phyloP scores from a whole-genome alignment of 768 basidiomycete species.

The Austroboletus eburneus region DNA sequence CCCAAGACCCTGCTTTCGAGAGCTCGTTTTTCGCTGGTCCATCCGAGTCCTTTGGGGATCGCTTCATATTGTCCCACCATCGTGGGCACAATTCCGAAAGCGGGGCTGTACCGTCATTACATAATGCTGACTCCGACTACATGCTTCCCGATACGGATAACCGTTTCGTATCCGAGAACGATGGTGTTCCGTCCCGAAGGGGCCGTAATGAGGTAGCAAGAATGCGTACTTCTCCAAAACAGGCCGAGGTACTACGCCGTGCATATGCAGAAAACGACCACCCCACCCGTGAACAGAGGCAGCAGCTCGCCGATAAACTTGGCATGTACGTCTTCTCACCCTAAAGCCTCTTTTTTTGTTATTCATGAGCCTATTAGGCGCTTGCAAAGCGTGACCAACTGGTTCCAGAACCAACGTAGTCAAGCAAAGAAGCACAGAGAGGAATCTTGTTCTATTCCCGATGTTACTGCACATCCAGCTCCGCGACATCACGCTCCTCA shows the following conservation, averaged over 20 bases:
- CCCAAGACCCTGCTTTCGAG: constrained; percentile 22
- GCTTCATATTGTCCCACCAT: constrained; percentile 31
- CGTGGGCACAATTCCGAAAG: constrained; percentile 27
- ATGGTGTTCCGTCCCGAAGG: constrained; percentile 30
- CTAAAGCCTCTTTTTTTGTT: constrained; percentile 10
- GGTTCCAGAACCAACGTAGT: constrained; percentile 86
- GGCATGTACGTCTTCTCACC: constrained; percentile 59
- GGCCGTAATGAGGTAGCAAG: constrained; percentile 37
- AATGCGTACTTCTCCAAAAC: constrained; percentile 57
- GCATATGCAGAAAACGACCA: constrained; percentile 62
- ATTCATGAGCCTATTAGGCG: constrained; percentile 49
- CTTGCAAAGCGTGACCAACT: constrained; percentile 76
- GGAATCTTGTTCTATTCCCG: constrained; percentile 34
- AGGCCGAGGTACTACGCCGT: constrained; percentile 65
- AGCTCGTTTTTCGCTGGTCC: constrained; percentile 31
- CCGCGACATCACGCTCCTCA: constrained; percentile 16
- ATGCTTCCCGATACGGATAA: constrained; percentile 47
- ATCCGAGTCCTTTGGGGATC: constrained; percentile 29
- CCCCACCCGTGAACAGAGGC: constrained; percentile 63
- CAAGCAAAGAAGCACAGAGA: constrained; percentile 69
- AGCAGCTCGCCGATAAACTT: constrained; percentile 60
- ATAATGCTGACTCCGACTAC: constrained; percentile 45
- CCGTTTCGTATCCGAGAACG: constrained; percentile 52
- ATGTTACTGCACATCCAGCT: constrained; percentile 4
- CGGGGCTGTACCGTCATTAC: constrained; percentile 24